A percentile compares a stretch with the other conserved stretches of the same genome.
phyloP scores from a whole-genome alignment of 306 rosid species.

The Cucurbita pepo region DNA sequence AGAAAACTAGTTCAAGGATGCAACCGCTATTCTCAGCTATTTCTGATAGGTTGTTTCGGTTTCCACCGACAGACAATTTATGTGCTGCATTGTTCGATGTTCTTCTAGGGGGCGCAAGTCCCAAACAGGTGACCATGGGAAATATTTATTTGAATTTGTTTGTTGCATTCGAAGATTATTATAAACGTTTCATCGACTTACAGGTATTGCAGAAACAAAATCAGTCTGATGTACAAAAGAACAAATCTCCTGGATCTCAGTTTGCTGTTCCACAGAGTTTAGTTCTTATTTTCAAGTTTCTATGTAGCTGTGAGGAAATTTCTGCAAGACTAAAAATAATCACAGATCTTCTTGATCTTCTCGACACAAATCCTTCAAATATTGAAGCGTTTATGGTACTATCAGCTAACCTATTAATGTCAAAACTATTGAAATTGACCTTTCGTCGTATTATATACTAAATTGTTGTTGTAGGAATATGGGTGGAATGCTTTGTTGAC shows the following conservation, averaged over 20 bases:
- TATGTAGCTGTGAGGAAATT: constrained; percentile 60
- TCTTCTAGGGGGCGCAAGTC: constrained; percentile 99
- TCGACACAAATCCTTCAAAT: constrained; percentile 85
- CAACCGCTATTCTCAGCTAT: constrained; percentile 71
- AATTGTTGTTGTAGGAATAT: constrained; percentile 45
- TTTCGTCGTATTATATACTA: constrained; percentile 9
- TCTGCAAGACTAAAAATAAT: constrained; percentile 53
- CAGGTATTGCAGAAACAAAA: constrained; percentile 83
- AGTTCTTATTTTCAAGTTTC: constrained; percentile 68
- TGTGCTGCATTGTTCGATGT: constrained; percentile 91
- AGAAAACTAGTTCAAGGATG: constrained; percentile 39
- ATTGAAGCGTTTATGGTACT: constrained; percentile 96
- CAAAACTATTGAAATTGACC: constrained; percentile 3
- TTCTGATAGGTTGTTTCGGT: constrained; percentile 76
- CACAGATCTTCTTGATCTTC: constrained; percentile 81
- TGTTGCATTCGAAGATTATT: not conserved
- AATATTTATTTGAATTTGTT: not conserved
- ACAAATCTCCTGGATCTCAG: constrained; percentile 53
- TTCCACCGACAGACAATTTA: constrained; percentile 74
- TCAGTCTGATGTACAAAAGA: constrained; percentile 54
- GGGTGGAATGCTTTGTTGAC: constrained; percentile 92
- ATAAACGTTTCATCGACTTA: constrained; percentile 4
- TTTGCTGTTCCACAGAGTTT: constrained; percentile 84
- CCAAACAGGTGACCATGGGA: constrained; percentile 62
- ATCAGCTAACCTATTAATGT: not conserved